phyloP scores from a whole-genome alignment of 805 yeast genomes.

The Myxozyma lipomycoides region DNA sequence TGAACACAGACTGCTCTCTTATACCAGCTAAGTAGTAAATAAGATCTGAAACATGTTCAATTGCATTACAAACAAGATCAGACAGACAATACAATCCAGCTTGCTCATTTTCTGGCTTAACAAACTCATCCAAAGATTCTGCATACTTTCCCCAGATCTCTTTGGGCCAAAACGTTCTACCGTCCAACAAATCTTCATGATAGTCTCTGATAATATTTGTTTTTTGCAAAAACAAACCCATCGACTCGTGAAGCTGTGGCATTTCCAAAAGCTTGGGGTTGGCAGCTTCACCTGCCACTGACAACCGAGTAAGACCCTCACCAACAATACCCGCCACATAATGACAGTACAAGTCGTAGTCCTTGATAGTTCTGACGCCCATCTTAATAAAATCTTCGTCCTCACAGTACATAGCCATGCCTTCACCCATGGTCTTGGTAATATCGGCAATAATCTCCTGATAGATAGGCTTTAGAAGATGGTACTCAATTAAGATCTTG shows the following conservation, averaged over 20 bases:
- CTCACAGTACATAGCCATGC: constrained; percentile 86
- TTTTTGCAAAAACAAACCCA: constrained; percentile 95
- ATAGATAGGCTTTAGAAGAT: constrained; percentile 66
- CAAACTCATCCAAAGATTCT: constrained; percentile 55
- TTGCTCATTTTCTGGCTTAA: constrained; percentile 44
- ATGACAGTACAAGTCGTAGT: constrained; percentile 88
- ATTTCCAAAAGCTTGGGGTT: constrained; percentile 50
- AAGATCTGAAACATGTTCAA: constrained; percentile 72
- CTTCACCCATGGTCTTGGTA: constrained; percentile 86
- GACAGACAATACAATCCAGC: constrained; percentile 73
- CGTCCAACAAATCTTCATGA: constrained; percentile 85
- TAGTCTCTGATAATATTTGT: constrained; percentile 95
- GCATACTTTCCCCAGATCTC: constrained; percentile 88
- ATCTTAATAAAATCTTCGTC: constrained; percentile 71
- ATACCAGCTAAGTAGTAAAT: constrained; percentile 71
- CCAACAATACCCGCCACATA: constrained; percentile 98
- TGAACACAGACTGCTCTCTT: constrained; percentile 76
- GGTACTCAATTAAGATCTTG: constrained; percentile 63
- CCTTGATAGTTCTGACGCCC: constrained; percentile 74
- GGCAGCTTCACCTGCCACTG: constrained; percentile 71
- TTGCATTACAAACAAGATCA: constrained; percentile 73
- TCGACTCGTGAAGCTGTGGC: constrained; percentile 63
- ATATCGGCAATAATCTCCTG: constrained; percentile 75
- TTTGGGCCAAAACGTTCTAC: constrained; percentile 92
- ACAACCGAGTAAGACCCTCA: constrained; percentile 83